A percentile compares a stretch with the other conserved stretches of the same genome.
Evolutionary conservation across 2,329 filamentous ascomycete species (phyloP).

Genomic region (Nemania abortiva): DNA sequence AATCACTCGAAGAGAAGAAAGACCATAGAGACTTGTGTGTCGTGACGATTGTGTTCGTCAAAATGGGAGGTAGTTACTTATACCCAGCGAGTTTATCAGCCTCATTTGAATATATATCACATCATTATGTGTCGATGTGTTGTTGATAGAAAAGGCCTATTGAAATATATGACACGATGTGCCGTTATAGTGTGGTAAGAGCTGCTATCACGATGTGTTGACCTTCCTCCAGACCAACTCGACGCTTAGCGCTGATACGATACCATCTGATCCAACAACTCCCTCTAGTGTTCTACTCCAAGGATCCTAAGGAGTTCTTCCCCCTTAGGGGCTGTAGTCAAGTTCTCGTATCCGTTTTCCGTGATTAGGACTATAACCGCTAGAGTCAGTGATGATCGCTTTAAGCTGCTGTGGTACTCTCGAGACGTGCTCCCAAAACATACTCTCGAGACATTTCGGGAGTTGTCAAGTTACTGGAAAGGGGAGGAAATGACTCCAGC

Average conservation of each 20-base stretch:
- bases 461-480: too few species aligned
- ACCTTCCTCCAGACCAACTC: background rate
- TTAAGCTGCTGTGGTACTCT: too few species aligned
- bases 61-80: constrained; percentile 4
- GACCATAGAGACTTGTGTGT: constrained; percentile 9
- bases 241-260: too few species aligned
- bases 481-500: too few species aligned
- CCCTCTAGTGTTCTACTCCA: constrained; percentile 25
- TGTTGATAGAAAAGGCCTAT: background rate
- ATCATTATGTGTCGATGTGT: background rate
- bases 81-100: constrained; percentile 12
- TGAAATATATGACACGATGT: background rate
- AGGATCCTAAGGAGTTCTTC: constrained; percentile 73
- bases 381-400: too few species aligned
- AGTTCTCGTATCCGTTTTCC: constrained; percentile 80
- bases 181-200: background rate
- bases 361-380: constrained; percentile 73
- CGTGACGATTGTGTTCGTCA: background rate
- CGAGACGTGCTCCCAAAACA: too few species aligned
- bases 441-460: too few species aligned
- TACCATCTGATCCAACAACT: too few species aligned
- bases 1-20: constrained; percentile 2
- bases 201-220: background rate
- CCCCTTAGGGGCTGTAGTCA: constrained; percentile 84
- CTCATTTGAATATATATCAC: constrained; percentile 11